Conservation (phyloP, 768 basidiomycete genomes). For the Calocera cornea region DNA sequence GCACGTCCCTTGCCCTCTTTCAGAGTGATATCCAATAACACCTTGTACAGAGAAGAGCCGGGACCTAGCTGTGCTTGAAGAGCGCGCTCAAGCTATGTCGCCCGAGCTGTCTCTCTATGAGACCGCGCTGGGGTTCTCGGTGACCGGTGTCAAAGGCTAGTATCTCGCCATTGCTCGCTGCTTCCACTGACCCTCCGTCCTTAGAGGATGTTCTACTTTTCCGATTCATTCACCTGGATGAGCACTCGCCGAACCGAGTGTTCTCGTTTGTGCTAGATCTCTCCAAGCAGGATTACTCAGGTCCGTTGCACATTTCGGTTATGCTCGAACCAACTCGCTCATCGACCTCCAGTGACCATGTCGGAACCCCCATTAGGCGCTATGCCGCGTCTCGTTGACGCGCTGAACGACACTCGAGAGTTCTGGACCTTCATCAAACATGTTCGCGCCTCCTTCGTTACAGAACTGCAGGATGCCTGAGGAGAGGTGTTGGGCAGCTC, state of each 20-base stretch:
- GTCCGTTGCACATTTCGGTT: slow-evolving; percentile 28
- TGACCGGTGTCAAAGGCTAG: not conserved
- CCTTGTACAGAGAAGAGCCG: not conserved
- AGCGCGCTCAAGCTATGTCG: not conserved
- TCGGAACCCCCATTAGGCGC: slow-evolving; percentile 56
- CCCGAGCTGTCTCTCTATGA: not conserved
- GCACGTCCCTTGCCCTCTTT: not conserved
- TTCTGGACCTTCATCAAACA: slow-evolving; percentile 57
- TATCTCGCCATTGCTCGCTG: not conserved
- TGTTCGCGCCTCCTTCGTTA: slow-evolving; percentile 29
- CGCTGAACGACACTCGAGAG: slow-evolving; percentile 56
- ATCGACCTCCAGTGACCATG: slow-evolving; percentile 48
- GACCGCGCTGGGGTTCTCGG: not conserved
- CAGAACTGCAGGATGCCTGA: not conserved
- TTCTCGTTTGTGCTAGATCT: slow-evolving; percentile 69
- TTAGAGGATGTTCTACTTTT: slow-evolving; percentile 51
- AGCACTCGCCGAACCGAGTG: slow-evolving; percentile 42
- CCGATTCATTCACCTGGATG: slow-evolving; percentile 55
- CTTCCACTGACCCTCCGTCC: not conserved
- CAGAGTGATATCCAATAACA: not conserved
- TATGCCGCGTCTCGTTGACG: slow-evolving; percentile 52
- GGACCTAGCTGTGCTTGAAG: not conserved
- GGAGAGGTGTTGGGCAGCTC: not conserved
- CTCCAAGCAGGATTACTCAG: slow-evolving; percentile 46
- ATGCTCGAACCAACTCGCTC: slow-evolving; percentile 7